phyloP scores from a whole-genome alignment of 495 filamentous ascomycete species.

The Margaritispora aquatica region DNA sequence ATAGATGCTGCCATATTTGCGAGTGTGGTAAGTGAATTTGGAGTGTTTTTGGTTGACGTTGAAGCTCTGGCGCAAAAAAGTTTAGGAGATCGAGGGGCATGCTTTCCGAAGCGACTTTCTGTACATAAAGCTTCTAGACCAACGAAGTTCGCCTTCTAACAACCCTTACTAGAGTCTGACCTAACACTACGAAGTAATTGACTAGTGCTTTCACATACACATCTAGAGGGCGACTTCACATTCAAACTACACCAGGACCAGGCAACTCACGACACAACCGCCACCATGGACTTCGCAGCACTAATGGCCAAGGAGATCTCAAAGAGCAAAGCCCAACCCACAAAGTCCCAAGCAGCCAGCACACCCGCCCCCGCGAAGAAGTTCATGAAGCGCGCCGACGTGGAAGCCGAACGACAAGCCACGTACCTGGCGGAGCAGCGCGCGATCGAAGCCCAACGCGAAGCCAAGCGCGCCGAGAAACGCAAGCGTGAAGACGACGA shows the following conservation, averaged over 20 bases:
- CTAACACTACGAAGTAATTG: no score
- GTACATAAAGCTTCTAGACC: no score
- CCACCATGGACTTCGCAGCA: conserved; percentile 85
- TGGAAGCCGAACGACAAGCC: conserved; percentile 75
- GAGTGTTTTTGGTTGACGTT: not conserved
- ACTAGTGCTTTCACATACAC: no score
- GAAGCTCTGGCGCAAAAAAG: conserved; percentile 5
- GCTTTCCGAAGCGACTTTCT: not conserved
- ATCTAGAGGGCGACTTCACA: not conserved
- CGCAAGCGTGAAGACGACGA: conserved; percentile 90
- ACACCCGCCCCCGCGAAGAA: conserved; percentile 50
- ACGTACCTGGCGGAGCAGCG: conserved; percentile 78
- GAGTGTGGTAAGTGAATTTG: not conserved
- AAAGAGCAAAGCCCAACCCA: conserved; percentile 50
- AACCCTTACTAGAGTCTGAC: no score
- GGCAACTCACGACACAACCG: not conserved
- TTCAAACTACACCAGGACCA: not conserved
- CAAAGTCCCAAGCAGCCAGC: conserved; percentile 24
- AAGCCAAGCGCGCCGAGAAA: conserved; percentile 62
- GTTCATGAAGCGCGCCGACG: conserved; percentile 79
- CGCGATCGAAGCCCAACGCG: conserved; percentile 58
- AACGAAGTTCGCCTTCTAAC: no score
- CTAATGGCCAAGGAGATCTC: conserved; percentile 87
- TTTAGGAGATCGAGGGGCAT: not conserved
- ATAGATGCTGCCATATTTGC: conserved; percentile 9